Base-by-base conservation (phyloP, 495 filamentous ascomycete species). In the Penicillium subrubescens region DNA sequence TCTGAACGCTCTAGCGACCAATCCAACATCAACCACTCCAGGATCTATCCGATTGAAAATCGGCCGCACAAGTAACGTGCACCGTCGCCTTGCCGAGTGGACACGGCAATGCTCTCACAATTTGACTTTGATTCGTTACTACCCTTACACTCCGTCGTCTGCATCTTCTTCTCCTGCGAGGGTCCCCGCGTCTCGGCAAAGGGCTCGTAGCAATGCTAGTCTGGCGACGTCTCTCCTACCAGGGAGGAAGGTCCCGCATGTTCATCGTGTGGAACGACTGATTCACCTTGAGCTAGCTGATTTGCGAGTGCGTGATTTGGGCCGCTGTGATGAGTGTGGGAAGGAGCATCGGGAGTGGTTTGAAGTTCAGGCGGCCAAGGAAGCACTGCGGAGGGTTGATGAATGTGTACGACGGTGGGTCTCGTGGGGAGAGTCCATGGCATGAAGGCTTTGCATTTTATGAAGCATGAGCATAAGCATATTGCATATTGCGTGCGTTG, bases 261-360 rank as follows among this genome's bases (percentile, higher is more conserved):
- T 87, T 23, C 89, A 97, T 77, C 91, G 91, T 55, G 93, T 98
- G 15, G 95, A 99, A 78, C 80, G 91, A 6, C 77, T 99, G 54
- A 93, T 98, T 60, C 95, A 99, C 72, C 75, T 97, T 25, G 95
- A 99, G 80, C 82, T 99, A 29, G 82, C 80, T 6, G 90, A 89
- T 34, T 80, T 86, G 57, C 85, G 90, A 17, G 78, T 92, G 11
- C 83, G 87, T 71, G 85, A 93, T 37, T 79, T 89, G 73, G 86
- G 88, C 19, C 83, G 83, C 50, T 99, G 95, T 72, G 75, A 79
- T 8, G 85, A 85, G 8, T 99, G 95, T 73, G 93, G 94, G 12
- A 92, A 88, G 75, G 89, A 91, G 67, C 96, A 99, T 77, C 81
- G 88, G 41, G 95, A 99, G 75, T 99, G 95, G 95, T 98, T 99